phyloP scores from a whole-genome alignment of 306 rosid species.

The Mucuna pruriens region DNA sequence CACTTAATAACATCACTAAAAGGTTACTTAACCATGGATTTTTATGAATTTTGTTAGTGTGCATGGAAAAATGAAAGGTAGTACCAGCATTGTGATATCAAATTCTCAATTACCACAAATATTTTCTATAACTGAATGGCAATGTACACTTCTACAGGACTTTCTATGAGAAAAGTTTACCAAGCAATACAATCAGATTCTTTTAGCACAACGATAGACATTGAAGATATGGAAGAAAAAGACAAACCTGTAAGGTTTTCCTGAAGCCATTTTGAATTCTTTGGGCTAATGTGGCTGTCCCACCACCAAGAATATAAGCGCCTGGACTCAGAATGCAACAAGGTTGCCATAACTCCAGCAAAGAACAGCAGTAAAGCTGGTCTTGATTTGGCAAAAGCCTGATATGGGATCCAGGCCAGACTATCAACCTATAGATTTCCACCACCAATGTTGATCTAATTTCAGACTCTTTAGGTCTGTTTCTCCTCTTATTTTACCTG shows the following conservation, averaged over 20 bases:
- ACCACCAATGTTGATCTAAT: slow-evolving; percentile 36
- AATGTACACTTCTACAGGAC: background rate
- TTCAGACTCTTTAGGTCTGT: slow-evolving; percentile 27
- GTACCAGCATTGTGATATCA: slow-evolving; percentile 11
- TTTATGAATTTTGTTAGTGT: background rate
- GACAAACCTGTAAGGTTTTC: slow-evolving; percentile 88
- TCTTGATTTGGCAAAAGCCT: slow-evolving; percentile 57
- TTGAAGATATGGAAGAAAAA: slow-evolving; percentile 22
- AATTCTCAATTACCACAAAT: slow-evolving; percentile 1
- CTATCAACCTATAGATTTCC: slow-evolving; percentile 39
- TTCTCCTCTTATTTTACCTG: slow-evolving; percentile 48
- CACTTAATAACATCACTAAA: slow-evolving; percentile 29
- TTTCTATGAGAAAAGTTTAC: background rate
- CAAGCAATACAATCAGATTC: slow-evolving; percentile 17
- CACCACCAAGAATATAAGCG: slow-evolving; percentile 99
- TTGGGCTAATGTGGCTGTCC: slow-evolving; percentile 98
- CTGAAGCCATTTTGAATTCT: slow-evolving; percentile 98
- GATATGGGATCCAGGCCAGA: slow-evolving; percentile 78
- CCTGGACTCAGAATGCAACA: slow-evolving; percentile 82
- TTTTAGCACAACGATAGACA: background rate
- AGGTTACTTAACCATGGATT: background rate
- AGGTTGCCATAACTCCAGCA: slow-evolving; percentile 82
- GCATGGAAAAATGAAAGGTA: background rate
- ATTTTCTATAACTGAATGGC: background rate
- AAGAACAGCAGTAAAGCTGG: slow-evolving; percentile 61